Conservation (phyloP, 306 rosid genomes). For the Comarum palustre region DNA sequence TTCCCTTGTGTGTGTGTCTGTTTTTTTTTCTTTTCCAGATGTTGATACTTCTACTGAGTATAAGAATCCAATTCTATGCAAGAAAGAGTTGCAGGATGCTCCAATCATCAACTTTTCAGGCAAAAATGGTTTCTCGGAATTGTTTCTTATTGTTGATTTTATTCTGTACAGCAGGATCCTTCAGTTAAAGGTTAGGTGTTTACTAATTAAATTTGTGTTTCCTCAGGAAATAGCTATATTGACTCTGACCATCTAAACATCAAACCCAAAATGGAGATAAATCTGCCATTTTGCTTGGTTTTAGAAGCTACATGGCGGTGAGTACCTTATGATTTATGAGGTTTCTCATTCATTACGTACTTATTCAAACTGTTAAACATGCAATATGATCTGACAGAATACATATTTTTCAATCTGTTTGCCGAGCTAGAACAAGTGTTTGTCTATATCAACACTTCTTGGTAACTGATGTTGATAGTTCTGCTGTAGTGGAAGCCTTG, state of each 20-base stretch:
- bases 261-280: not conserved
- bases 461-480: not conserved
- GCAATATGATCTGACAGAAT: not conserved
- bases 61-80: not conserved
- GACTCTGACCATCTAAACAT: not conserved
- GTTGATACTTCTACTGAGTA: not conserved
- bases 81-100: slow-evolving; percentile 1
- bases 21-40: not conserved
- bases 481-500: slow-evolving; percentile 12
- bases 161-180: not conserved
- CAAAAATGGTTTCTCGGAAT: not conserved
- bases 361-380: not conserved
- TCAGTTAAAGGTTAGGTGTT: not conserved
- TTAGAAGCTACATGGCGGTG: slow-evolving; percentile 18
- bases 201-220: not conserved
- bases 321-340: not conserved
- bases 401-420: not conserved
- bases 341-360: not conserved
- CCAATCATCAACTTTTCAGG: not conserved
- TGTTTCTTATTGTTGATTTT: not conserved
- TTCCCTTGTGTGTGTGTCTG: not conserved
- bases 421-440: not conserved
- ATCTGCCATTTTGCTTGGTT: not conserved
- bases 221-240: not conserved
- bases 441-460: not conserved